Conservation (phyloP, 179 eudicot genomes). For the Amaranthus tricolor region DNA sequence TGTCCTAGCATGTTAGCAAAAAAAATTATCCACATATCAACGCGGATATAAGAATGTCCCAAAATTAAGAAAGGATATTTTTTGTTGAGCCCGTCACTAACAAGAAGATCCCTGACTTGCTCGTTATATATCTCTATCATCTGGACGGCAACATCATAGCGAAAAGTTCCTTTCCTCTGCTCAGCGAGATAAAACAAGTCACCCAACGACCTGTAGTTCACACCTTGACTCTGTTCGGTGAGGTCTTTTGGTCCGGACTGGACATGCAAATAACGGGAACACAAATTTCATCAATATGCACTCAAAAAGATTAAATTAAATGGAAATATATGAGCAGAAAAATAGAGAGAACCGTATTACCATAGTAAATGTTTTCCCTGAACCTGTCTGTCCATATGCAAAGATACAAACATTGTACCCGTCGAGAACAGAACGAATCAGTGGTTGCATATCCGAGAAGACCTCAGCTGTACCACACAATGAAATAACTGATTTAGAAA, state of each 20-base stretch:
- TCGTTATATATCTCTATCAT: constrained; percentile 98
- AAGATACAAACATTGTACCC: constrained; percentile 94
- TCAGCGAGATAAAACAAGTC: constrained; percentile 82
- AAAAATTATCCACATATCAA: not conserved
- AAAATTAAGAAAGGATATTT: constrained; percentile 72
- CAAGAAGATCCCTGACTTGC: constrained; percentile 95
- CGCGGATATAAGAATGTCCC: not conserved
- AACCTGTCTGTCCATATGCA: constrained; percentile 98
- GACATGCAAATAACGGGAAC: constrained; percentile 7
- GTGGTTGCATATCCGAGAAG: constrained; percentile 78
- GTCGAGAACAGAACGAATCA: constrained; percentile 92
- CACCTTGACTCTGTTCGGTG: constrained; percentile 79
- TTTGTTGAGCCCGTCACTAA: constrained; percentile 65
- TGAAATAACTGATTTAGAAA: constrained; percentile 19
- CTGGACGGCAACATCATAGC: constrained; percentile 89
- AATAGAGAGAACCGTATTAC: constrained; percentile 32
- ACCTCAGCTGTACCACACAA: constrained; percentile 67
- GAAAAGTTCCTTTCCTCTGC: constrained; percentile 69
- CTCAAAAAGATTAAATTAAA: no score
- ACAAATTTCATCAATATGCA: not conserved
- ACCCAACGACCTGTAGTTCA: constrained; percentile 83
- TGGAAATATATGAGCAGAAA: not conserved
- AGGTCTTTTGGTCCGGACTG: constrained; percentile 86
- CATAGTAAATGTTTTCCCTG: constrained; percentile 95
- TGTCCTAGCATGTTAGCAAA: not conserved